phyloP scores from a whole-genome alignment of 306 rosid genomes.

The Malus domestica region DNA sequence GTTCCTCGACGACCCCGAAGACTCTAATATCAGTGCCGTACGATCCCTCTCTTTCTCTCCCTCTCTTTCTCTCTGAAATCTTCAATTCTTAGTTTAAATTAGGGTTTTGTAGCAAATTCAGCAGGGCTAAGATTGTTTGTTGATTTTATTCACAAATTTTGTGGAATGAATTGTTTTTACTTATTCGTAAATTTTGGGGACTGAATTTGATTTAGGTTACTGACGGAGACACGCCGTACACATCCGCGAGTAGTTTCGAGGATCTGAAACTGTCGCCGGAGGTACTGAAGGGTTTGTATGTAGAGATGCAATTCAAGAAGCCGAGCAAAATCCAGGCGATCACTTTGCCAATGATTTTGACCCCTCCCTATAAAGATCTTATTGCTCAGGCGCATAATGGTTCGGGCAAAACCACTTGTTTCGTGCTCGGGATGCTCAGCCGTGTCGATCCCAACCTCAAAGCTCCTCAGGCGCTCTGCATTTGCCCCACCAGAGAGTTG shows the following conservation, averaged over 20 bases:
- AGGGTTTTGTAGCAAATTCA: background rate
- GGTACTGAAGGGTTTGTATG: conserved; percentile 70
- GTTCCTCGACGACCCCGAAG: conserved; percentile 73
- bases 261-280: conserved; percentile 60
- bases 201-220: conserved; percentile 44
- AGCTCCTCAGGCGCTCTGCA: conserved; percentile 84
- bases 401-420: conserved; percentile 93
- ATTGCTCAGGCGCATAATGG: conserved; percentile 96
- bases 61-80: background rate
- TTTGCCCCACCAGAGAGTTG: conserved; percentile 87
- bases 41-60: background rate
- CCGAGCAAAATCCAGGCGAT: conserved; percentile 89
- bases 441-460: conserved; percentile 64
- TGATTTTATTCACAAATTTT: background rate
- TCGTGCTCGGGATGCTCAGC: conserved; percentile 87
- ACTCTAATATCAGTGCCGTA: conserved; percentile 68
- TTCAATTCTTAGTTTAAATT: background rate
- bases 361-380: conserved; percentile 63
- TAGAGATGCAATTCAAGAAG: conserved; percentile 77
- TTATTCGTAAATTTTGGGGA: background rate
- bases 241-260: conserved; percentile 71
- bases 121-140: background rate
- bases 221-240: conserved; percentile 60
- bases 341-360: conserved; percentile 82
- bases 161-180: background rate